Evolutionary conservation across 1,284 basidiomycete genomes (phyloP).

Genomic region (Ceratorhiza oryzae-sativae): DNA sequence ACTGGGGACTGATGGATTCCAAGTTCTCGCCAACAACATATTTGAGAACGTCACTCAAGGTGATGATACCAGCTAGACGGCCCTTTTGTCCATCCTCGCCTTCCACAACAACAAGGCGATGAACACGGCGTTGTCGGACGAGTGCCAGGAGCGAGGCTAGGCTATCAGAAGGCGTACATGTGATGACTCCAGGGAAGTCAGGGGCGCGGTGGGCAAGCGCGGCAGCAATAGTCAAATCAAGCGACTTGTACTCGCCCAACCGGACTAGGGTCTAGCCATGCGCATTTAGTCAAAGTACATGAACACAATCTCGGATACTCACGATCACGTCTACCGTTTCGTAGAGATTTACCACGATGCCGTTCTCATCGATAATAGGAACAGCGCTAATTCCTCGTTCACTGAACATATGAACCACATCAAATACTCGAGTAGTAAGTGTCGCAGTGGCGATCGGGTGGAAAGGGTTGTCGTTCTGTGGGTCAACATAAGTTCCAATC

Average conservation of each 20-base stretch:
- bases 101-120: conserved; percentile 92
- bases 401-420: conserved; percentile 99
- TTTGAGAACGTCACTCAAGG: conserved; percentile 87
- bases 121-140: conserved; percentile 91
- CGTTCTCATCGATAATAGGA: conserved; percentile 92
- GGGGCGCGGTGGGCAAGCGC: conserved; percentile 89
- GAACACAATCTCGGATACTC: conserved; percentile 51
- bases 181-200: conserved; percentile 96
- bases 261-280: conserved; percentile 82
- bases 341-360: conserved; percentile 95
- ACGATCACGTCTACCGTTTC: conserved; percentile 99
- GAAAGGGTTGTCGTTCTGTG: conserved; percentile 68
- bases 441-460: conserved; percentile 93
- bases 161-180: conserved; percentile 93
- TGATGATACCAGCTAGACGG: conserved; percentile 86
- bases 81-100: conserved; percentile 85
- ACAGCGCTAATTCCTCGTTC: conserved; percentile 96
- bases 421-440: conserved; percentile 91
- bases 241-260: conserved; percentile 91
- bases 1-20: conserved; percentile 34
- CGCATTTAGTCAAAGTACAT: conserved; percentile 37
- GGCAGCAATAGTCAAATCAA: conserved; percentile 94
- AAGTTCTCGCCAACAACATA: conserved; percentile 73
- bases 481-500: conserved; percentile 90
- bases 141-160: conserved; percentile 92